phyloP scores from a whole-genome alignment of 495 filamentous ascomycete genomes.

The Podospora pseudocomata region DNA sequence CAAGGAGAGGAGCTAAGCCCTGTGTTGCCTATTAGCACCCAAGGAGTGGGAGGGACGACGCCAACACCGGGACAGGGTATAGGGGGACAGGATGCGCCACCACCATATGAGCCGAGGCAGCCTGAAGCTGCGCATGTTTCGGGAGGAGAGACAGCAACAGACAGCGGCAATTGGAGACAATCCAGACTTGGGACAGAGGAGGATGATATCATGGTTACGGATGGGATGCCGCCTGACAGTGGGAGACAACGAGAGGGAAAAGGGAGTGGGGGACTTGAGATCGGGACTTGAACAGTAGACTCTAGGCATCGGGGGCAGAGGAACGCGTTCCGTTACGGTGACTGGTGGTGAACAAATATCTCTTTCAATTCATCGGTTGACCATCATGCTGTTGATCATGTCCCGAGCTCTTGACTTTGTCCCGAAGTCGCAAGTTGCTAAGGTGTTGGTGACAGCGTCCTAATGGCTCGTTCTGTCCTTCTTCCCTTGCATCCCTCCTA shows the following conservation, averaged over 20 bases:
- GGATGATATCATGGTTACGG: background rate
- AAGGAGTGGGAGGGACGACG: background rate
- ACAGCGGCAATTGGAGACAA: background rate
- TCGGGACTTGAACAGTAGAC: background rate
- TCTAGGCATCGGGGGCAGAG: too few species aligned
- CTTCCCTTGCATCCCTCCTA: too few species aligned
- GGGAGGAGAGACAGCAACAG: background rate
- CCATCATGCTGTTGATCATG: too few species aligned
- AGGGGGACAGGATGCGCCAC: background rate
- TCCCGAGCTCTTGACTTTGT: background rate
- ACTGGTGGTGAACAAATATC: background rate
- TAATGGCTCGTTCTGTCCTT: too few species aligned
- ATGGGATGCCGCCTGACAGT: constrained; percentile 1
- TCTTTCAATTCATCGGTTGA: background rate
- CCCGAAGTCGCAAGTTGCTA: too few species aligned
- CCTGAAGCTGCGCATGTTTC: background rate
- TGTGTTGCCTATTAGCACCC: background rate
- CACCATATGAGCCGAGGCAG: background rate
- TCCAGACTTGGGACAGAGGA: background rate
- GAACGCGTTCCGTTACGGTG: too few species aligned
- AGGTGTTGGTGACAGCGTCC: too few species aligned
- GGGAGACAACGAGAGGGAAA: background rate
- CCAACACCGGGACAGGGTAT: background rate
- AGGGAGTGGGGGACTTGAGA: background rate
- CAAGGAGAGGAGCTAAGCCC: background rate